These are phyloP conservation scores for Phaeomoniella chlamydospora DNA, from an alignment of 2,329 filamentous ascomycete genomes.

Conservation along the genomic window DNA sequence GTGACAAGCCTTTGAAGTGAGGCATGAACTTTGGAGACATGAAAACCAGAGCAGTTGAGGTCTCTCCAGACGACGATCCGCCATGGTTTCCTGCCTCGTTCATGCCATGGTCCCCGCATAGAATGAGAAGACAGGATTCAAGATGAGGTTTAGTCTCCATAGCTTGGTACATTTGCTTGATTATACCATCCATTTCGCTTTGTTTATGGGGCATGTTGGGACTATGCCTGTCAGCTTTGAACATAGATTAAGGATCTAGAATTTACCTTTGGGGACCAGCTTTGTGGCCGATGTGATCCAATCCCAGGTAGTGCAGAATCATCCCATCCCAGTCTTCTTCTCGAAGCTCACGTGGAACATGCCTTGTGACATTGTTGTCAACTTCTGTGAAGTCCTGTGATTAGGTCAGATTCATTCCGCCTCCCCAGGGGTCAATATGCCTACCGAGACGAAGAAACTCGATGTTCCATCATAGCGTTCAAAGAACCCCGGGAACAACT, in stretches of 20 bases:
- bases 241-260: conserved; percentile 4
- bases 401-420: conserved; percentile 3
- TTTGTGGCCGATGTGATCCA: conserved; percentile 97
- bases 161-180: conserved; percentile 59
- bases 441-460: conserved; percentile 93
- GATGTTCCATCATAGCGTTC: conserved; percentile 80
- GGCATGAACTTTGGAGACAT: conserved; percentile 66
- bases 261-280: conserved; percentile 65
- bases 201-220: conserved; percentile 90
- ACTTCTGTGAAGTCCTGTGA: conserved; percentile 88
- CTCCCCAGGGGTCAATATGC: conserved; percentile 19
- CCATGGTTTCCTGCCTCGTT: conserved; percentile 97
- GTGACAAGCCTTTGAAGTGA: conserved; percentile 29
- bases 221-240: conserved; percentile 28
- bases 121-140: conserved; percentile 62
- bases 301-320: conserved; percentile 86
- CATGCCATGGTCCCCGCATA: conserved; percentile 98
- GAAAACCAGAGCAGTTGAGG: conserved; percentile 82
- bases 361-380: conserved; percentile 90
- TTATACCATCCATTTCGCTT: conserved; percentile 78
- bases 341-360: conserved; percentile 62
- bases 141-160: conserved; percentile 60
- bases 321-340: conserved; percentile 80
- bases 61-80: conserved; percentile 85
- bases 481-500: conserved; percentile 84